Base-by-base conservation (phyloP, 306 rosid genomes). In the Chamaecrista fasciculata region DNA sequence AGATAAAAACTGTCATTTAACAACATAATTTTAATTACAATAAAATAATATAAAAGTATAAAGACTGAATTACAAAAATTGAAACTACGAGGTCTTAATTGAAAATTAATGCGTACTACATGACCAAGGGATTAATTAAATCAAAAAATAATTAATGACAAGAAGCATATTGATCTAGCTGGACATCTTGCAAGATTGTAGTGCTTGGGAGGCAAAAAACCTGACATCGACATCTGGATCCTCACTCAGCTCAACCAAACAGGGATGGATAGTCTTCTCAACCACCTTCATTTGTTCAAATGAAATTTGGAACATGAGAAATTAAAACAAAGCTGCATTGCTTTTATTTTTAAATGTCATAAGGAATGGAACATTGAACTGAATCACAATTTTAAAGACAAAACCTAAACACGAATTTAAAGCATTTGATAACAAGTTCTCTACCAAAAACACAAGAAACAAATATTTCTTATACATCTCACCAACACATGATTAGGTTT, bases 161-260 rank as follows among this genome's bases (percentile, higher is more conserved):
- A 36, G 11, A 75, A 31, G 76, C 50, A 69, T 37, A 63, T 74
- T 39, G 67, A 69, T 75, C 92, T 91, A 88, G 84, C 89, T 79
- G 71, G 95, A 85, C 95, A 85, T 91, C 57, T 81, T 87, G 60
- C 81, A 83, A 44, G 98, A 82, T 59, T 86, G 96, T 37, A 94
- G 89, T 1, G 97, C 99, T 82, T 91, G 97, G 72, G 84, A 86
- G 18, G 99, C 96, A 4, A 85, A 94, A 78, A 86, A 94, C 80
- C 99, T 86, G 20, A 94, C 99, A 73, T 94, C 99, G 49, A 94
- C 99, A 71, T 94, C 99, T 24, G 99, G 97, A 76, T 94, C 99
- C 86, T 94, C 99, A 25, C 89, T 78, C 59, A 94, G 96, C 80
- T 88, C 99, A 53, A 87, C 95, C 85, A 94, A 74, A 66, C 95